Percentiles rank a stretch among this genome's conserved stretches.
These are phyloP conservation scores for Cenchrus purpureus DNA, from an alignment of 176 grass and related monocot species.

Conservation along the genomic window DNA sequence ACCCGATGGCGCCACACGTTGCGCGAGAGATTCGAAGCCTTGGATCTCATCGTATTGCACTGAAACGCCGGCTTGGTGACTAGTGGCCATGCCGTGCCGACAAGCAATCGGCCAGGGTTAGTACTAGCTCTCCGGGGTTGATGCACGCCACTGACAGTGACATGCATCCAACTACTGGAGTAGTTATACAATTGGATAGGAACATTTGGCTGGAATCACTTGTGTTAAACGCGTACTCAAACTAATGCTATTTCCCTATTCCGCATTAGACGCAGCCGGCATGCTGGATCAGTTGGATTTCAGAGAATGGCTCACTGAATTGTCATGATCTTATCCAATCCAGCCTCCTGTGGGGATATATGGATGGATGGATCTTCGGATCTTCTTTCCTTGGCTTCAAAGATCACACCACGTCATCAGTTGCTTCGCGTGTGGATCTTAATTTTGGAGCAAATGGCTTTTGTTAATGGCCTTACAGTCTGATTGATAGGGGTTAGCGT, in stretches of 20 bases:
- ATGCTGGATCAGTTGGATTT: not conserved
- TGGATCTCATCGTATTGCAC: not conserved
- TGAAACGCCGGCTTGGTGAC: not conserved
- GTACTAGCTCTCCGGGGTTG: not conserved
- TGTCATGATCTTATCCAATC: conserved; percentile 2
- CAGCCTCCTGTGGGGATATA: not conserved
- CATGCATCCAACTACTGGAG: not conserved
- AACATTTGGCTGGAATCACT: not conserved
- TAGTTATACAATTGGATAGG: not conserved
- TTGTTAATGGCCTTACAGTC: conserved; percentile 20
- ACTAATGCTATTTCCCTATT: conserved; percentile 1
- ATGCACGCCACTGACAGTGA: not conserved
- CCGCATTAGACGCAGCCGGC: not conserved
- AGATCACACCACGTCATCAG: not conserved
- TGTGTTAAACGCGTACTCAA: not conserved
- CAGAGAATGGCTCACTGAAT: not conserved
- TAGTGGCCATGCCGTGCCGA: conserved; percentile 14
- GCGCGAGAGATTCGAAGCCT: conserved; percentile 5
- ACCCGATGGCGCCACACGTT: conserved; percentile 20
- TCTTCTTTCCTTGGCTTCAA: conserved; percentile 39
- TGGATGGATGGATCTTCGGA: not conserved
- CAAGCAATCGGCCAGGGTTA: not conserved
- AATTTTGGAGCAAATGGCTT: not conserved
- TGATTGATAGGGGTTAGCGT: conserved; percentile 24
- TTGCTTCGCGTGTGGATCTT: conserved; percentile 49